phyloP scores from a whole-genome alignment of 1,284 basidiomycete species.

The Volvariella surrecta region DNA sequence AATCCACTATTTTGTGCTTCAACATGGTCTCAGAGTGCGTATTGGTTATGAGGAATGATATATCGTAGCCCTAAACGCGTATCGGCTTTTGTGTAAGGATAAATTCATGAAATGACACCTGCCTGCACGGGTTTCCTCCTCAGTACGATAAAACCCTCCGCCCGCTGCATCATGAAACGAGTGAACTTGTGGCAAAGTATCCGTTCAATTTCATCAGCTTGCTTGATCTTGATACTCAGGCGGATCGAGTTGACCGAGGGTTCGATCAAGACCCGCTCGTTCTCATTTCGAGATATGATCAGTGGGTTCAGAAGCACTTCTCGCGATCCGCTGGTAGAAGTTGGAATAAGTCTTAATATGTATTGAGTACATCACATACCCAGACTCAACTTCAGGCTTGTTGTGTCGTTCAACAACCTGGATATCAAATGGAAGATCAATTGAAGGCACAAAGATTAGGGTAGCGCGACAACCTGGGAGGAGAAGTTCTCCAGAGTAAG shows the following conservation, averaged over 20 bases:
- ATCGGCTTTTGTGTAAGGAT: conserved; percentile 6
- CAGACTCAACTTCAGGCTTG: conserved; percentile 88
- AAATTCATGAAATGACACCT: conserved; percentile 17
- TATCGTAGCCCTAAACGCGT: conserved; percentile 80
- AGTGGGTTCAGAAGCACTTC: conserved; percentile 93
- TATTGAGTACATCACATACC: conserved; percentile 36
- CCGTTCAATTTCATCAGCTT: conserved; percentile 97
- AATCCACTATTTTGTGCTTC: conserved; percentile 99
- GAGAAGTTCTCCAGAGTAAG: conserved; percentile 96
- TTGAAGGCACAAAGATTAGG: conserved; percentile 11
- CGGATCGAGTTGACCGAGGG: conserved; percentile 96
- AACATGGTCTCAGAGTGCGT: conserved; percentile 96
- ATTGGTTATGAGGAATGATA: conserved; percentile 98
- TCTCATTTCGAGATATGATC: conserved; percentile 92
- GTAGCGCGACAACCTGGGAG: conserved; percentile 63
- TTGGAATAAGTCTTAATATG: too few species aligned
- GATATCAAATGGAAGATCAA: conserved; percentile 6
- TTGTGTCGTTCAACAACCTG: conserved; percentile 95
- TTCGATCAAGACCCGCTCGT: conserved; percentile 95
- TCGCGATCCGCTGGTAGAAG: conserved; percentile 82
- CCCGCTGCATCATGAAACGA: conserved; percentile 98
- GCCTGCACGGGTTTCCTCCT: conserved; percentile 89
- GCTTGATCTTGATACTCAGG: conserved; percentile 96
- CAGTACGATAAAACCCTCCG: conserved; percentile 95
- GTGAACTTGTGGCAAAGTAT: conserved; percentile 98